Evolutionary conservation across 176 grass and related monocot species (phyloP), one percentile per base, ranked within the genome.

Genomic region (Raddia distichophylla): DNA sequence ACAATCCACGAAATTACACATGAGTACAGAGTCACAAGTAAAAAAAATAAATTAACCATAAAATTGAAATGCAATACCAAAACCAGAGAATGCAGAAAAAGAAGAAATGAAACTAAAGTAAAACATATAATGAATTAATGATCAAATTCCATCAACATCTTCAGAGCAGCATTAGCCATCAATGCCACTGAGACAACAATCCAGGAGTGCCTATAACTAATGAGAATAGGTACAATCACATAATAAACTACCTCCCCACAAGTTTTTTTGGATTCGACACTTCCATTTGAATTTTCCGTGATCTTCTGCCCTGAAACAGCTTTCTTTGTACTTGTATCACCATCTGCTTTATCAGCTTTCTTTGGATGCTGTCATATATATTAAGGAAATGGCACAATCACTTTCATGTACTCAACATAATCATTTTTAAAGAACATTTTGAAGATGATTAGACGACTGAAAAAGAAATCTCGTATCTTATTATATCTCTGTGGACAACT

Each of bases 261-360:
- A 70, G 83, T 70, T 80, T 90, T 92, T 69, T 90, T 91, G 37
- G 73, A 51, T 35, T 85, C 74, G 58, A 53, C 48, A 69, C 22
- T 80, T 68, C 82, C 76, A 74, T 82, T 80, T 73, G 81, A 71
- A 40, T 92, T 90, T 45, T 77, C 93, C 54, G n/a, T 65, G 53
- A 58, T 60, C 72, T 92, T 95, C 59, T 77, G 84, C 45, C 64
- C 90, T 13, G 87, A 58, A 73, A 84, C 72, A 32, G 78, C 83
- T 84, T 91, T 93, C 81, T 97, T 97, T 8, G 76, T 86, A 77
- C 51, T 81, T 69, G 74, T 64, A 40, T 91, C 91, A 44, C 61
- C 57, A 64, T 87, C 86, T 83, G 67, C 79, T 80, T 91, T 93
- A 83, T 97, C 86, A 66, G 81, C 62, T 87, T 96, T 93, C 76